Base-by-base conservation (phyloP, 306 rosid genomes). In the Abrus pulchellus region DNA sequence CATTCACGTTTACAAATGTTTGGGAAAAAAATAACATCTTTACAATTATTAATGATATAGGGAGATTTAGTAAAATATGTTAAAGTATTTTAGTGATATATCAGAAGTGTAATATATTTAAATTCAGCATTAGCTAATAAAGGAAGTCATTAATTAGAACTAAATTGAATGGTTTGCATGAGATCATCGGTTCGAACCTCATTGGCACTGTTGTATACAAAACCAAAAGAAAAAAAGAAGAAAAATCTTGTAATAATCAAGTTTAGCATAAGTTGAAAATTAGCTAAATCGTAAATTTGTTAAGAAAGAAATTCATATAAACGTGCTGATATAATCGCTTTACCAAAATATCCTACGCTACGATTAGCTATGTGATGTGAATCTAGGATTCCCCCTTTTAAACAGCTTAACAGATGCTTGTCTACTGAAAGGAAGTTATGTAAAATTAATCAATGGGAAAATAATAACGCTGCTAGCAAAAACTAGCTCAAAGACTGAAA, bases 401-500 rank as follows among this genome's bases (percentile, higher is more conserved):
- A 48, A 40, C 62, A n/a, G 50, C 13, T 29, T 53, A 68, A 30
- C 11, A 66, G 3, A 33, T 34, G 44, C 53, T 36, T 61, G 13
- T 66, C 11, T 11, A 30, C 40, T 3, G 9, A 44, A 36, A 60
- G 32, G 7, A 45, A 40, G 14, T 13, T 30, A 55, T 12, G 69
- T 57, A 8, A 38, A 70, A 41, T 9, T 68, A 63, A 29, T 44
- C 12, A 29, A 72, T 12, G 65, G 59, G n/a, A 57, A 48, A 55
- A 56, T 45, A 44, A 6, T 48, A 48, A 57, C 1, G 47, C 33
- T n/a, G 48, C 43, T 40, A 57, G 13, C 13, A 78, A 60, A 73
- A 82, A 27, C 20, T 79, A 65, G 32, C 61, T 43, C 74, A 75
- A 41, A 8, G 54, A 59, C 52, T 75, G 70, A 65, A 49, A 70